These are phyloP conservation scores for Skeletonema marinoi DNA, from an alignment of 108 stramenopile species.

Conservation along the genomic window DNA sequence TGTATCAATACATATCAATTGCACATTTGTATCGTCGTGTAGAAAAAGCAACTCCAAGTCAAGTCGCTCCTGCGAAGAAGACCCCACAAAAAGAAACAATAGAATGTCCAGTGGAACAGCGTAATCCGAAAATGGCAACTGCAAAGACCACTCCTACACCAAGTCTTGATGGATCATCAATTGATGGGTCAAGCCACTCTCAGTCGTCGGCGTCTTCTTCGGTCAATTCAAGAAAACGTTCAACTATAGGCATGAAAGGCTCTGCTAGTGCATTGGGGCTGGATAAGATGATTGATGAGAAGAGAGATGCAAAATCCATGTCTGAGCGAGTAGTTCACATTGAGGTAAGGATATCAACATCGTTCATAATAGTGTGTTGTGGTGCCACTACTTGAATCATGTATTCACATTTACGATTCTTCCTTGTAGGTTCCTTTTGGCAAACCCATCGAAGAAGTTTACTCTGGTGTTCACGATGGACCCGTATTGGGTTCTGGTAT, in stretches of 20 bases:
- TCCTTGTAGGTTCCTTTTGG: constrained; percentile 60
- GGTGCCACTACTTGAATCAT: background rate
- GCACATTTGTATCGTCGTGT: background rate
- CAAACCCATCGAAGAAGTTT: constrained; percentile 81
- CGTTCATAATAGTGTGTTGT: background rate
- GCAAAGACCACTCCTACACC: constrained; percentile 36
- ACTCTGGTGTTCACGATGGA: constrained; percentile 85
- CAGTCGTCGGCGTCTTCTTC: constrained; percentile 9
- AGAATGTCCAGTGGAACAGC: background rate
- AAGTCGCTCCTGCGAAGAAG: background rate
- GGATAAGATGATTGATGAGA: constrained; percentile 56
- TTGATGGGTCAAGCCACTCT: constrained; percentile 37
- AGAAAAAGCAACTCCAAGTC: background rate
- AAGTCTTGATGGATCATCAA: constrained; percentile 34
- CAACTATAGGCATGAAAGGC: constrained; percentile 18
- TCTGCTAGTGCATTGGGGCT: constrained; percentile 38
- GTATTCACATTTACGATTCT: background rate
- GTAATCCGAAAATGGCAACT: background rate
- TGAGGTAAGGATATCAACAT: constrained; percentile 28
- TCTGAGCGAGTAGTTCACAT: constrained; percentile 51
- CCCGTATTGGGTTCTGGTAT: constrained; percentile 76
- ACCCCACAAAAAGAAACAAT: background rate
- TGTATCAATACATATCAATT: too few species aligned
- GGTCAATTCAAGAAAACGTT: background rate
- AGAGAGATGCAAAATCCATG: constrained; percentile 54